Percentiles rank a stretch among this genome's conserved stretches.
phyloP scores from a whole-genome alignment of 2,329 filamentous ascomycete genomes.

The Fusarium sp. region DNA sequence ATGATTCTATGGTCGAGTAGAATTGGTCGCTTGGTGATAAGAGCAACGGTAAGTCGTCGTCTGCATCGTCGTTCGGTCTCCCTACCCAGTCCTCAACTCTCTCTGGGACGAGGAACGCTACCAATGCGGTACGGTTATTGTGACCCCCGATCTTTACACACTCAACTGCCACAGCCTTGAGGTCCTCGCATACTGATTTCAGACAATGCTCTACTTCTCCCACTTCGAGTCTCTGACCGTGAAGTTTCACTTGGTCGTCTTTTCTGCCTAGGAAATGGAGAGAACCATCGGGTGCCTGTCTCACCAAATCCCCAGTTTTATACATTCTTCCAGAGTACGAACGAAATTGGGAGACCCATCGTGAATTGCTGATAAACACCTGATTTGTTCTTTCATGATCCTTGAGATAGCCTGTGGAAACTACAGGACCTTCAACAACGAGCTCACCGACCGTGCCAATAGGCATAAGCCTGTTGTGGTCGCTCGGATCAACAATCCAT shows the following conservation, averaged over 20 bases:
- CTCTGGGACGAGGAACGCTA: slow-evolving; percentile 1
- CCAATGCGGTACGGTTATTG: background rate
- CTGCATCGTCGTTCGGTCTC: background rate
- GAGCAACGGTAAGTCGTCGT: background rate
- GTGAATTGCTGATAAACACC: background rate
- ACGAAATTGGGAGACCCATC: background rate
- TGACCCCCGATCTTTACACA: slow-evolving; percentile 1
- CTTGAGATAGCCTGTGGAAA: slow-evolving; percentile 2
- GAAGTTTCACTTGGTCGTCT: slow-evolving; percentile 7
- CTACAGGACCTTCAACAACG: background rate
- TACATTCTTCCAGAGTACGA: background rate
- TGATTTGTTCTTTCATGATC: background rate
- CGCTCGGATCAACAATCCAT: background rate
- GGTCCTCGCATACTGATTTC: background rate
- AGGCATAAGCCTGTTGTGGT: background rate
- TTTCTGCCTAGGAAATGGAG: slow-evolving; percentile 7
- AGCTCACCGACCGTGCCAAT: slow-evolving; percentile 5
- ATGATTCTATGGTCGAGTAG: background rate
- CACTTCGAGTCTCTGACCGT: slow-evolving; percentile 9
- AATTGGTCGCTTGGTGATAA: background rate
- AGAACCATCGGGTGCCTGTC: background rate
- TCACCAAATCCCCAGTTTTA: slow-evolving; percentile 6
- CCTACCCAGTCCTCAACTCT: background rate
- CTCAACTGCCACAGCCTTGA: background rate
- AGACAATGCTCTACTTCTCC: slow-evolving; percentile 1